A percentile compares a stretch with the other conserved stretches of the same genome.
phyloP scores from a whole-genome alignment of 306 rosid genomes.

The Prosopis cineraria region DNA sequence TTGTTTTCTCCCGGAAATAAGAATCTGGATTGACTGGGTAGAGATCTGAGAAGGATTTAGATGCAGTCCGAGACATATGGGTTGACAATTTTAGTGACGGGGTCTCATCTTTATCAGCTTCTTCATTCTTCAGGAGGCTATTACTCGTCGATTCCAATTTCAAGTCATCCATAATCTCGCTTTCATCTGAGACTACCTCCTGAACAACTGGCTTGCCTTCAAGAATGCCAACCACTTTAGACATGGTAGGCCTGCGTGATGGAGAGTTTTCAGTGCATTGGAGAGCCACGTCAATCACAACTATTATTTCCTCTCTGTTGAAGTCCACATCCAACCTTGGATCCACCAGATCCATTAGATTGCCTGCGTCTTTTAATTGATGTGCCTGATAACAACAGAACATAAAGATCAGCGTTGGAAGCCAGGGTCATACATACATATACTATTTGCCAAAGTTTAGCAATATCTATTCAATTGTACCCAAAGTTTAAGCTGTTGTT shows the following conservation, averaged over 20 bases:
- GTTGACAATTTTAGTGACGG: background rate
- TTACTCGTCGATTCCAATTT: slow-evolving; percentile 20
- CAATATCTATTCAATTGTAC: no score
- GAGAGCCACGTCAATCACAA: background rate
- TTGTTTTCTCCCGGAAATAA: background rate
- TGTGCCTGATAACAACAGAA: background rate
- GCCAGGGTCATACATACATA: no score
- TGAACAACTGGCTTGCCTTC: slow-evolving; percentile 37
- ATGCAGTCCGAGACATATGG: background rate
- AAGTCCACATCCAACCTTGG: background rate
- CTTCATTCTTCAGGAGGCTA: background rate
- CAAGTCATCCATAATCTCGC: slow-evolving; percentile 27
- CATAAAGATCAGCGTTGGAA: background rate
- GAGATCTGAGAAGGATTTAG: slow-evolving; percentile 22
- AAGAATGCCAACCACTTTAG: background rate
- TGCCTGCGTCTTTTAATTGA: background rate
- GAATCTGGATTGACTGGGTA: no score
- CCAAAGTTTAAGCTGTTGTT: no score
- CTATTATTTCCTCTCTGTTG: background rate
- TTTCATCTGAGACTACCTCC: slow-evolving; percentile 32
- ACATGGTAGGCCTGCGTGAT: background rate
- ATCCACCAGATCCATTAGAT: background rate
- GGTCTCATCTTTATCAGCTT: background rate
- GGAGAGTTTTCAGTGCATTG: background rate
- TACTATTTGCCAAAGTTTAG: no score